These are phyloP conservation scores for Suillus alpinus DNA, from an alignment of 768 basidiomycete genomes.

Conservation along the genomic window DNA sequence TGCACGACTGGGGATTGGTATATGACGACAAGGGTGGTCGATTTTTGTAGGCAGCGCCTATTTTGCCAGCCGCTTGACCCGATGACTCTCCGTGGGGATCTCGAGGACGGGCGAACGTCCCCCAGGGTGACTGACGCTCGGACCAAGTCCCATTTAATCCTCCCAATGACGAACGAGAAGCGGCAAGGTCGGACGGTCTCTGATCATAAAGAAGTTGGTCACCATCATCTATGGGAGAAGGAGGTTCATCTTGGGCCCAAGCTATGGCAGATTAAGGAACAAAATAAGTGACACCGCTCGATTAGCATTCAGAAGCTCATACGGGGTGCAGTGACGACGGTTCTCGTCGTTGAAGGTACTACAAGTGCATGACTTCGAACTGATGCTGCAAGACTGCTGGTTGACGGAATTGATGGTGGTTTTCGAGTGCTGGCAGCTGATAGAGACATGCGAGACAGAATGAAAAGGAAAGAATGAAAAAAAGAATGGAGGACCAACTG, in stretches of 20 bases:
- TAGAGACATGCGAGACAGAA: conserved; percentile 13
- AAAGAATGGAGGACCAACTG: background rate
- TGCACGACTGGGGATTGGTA: conserved; percentile 18
- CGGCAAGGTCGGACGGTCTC: conserved; percentile 51
- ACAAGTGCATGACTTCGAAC: conserved; percentile 22
- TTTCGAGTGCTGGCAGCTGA: conserved; percentile 14
- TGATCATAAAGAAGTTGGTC: conserved; percentile 34
- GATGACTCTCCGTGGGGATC: conserved; percentile 26
- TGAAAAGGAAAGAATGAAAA: background rate
- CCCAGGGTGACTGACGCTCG: conserved; percentile 58
- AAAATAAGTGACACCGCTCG: conserved; percentile 3
- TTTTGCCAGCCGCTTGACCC: conserved; percentile 29
- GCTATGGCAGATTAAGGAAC: conserved; percentile 40
- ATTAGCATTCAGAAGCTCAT: conserved; percentile 25
- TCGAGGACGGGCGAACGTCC: conserved; percentile 67
- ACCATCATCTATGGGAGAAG: conserved; percentile 61
- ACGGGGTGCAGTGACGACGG: conserved; percentile 73
- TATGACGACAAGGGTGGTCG: conserved; percentile 52
- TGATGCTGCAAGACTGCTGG: conserved; percentile 27
- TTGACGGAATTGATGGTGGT: conserved; percentile 15
- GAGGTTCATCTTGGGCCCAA: conserved; percentile 83
- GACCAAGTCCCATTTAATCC: conserved; percentile 31
- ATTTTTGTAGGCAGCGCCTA: conserved; percentile 34
- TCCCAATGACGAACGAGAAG: conserved; percentile 44
- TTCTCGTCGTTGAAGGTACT: conserved; percentile 43